Conservation (phyloP, 2,329 filamentous ascomycete genomes). For the Fusarium sarcochroum region DNA sequence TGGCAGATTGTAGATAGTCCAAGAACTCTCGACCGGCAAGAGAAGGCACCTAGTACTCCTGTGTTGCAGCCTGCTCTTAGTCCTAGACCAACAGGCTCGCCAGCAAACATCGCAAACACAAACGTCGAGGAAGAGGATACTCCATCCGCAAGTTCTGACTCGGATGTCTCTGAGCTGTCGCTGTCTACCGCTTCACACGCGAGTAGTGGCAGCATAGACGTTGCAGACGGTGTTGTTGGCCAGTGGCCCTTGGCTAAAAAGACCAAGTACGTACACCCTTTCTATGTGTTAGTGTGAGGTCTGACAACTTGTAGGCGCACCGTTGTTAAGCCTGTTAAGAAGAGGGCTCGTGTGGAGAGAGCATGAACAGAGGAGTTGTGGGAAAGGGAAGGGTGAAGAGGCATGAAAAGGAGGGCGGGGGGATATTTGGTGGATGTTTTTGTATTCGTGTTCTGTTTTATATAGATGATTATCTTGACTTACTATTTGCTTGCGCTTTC, state of each 20-base stretch:
- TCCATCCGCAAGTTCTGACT: constrained; percentile 5
- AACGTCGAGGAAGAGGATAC: background rate
- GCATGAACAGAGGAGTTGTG: background rate
- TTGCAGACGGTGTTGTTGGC: background rate
- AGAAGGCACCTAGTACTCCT: constrained; percentile 1
- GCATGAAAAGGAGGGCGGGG: background rate
- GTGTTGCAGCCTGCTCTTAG: background rate
- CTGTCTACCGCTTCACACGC: background rate
- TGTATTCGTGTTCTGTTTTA: background rate
- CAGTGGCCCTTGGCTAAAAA: background rate
- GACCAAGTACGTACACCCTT: background rate
- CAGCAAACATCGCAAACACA: background rate
- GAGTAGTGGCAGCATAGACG: background rate
- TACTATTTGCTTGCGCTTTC: background rate
- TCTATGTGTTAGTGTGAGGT: background rate
- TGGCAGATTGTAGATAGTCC: constrained; percentile 17
- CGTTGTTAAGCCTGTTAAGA: background rate
- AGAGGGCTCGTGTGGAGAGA: background rate
- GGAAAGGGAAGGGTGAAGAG: background rate
- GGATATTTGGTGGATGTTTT: background rate
- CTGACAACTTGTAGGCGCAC: background rate
- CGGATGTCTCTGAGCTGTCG: constrained; percentile 20
- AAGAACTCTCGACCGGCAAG: background rate
- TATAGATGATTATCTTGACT: background rate
- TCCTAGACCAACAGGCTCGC: background rate